Percentiles rank a stretch among this genome's conserved stretches.
Evolutionary conservation across 371 early-diverging fungal genomes (phyloP).

Genomic region (Mucor circinelloides): DNA sequence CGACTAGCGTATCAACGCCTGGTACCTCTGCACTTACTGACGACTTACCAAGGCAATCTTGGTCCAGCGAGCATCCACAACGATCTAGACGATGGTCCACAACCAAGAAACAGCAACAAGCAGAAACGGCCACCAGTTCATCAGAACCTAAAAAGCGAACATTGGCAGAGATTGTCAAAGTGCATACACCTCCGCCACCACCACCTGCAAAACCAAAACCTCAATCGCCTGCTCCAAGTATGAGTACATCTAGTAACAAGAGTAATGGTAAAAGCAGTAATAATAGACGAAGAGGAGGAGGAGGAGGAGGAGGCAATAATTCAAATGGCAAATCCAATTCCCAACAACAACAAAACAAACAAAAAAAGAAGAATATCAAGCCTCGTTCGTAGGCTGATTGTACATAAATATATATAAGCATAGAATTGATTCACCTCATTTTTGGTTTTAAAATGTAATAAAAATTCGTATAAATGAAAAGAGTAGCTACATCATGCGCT

Average conservation of each 20-base stretch:
- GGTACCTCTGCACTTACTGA: not conserved
- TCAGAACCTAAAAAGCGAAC: constrained; percentile 17
- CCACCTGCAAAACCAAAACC: not conserved
- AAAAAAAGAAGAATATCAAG: constrained; percentile 8
- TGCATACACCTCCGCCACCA: constrained; percentile 8
- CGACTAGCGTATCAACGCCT: not conserved
- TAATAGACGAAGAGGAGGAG: constrained; percentile 49
- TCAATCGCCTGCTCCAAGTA: not conserved
- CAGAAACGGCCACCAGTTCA: not conserved
- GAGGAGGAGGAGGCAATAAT: not conserved
- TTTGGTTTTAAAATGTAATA: not conserved
- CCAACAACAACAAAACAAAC: not conserved
- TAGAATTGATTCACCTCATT: not conserved
- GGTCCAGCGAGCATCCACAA: constrained; percentile 6
- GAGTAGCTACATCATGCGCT: too few species aligned
- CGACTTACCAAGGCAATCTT: not conserved
- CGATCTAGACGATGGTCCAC: constrained; percentile 28
- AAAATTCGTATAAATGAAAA: not conserved
- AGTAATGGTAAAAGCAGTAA: not conserved
- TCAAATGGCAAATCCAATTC: not conserved
- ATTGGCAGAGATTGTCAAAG: constrained; percentile 29
- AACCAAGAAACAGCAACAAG: constrained; percentile 2
- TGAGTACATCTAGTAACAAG: constrained; percentile 5
- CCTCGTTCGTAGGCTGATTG: not conserved
- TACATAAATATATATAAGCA: not conserved